A percentile compares a stretch with the other conserved stretches of the same genome.
Conservation (phyloP, 148 eudicot species). For the Vaccinium darrowii region DNA sequence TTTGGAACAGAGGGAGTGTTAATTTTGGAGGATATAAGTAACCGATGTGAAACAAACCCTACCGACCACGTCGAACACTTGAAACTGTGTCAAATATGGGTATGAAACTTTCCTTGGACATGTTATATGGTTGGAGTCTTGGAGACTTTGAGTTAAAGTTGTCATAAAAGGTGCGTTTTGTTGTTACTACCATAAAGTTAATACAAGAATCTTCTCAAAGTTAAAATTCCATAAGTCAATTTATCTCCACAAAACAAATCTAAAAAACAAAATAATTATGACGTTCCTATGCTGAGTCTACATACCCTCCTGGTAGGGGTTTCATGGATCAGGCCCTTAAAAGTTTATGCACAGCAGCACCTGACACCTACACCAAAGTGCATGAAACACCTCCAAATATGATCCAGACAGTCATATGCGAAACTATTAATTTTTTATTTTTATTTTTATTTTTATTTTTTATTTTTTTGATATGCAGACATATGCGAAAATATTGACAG, state of each 20-base stretch:
- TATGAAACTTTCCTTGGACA: not conserved
- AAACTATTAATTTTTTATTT: not conserved
- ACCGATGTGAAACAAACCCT: not conserved
- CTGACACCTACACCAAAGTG: not conserved
- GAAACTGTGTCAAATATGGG: not conserved
- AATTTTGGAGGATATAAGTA: not conserved
- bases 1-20: too few relatives aligned
- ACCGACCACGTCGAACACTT: not conserved
- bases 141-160: not conserved
- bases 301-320: not conserved
- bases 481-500: conserved; percentile 1
- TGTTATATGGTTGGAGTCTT: not conserved
- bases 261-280: not conserved
- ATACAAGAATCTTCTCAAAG: not conserved
- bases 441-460: too few relatives aligned
- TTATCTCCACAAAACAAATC: not conserved
- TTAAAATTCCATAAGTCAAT: not conserved
- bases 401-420: not conserved
- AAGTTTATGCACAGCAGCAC: not conserved
- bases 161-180: not conserved
- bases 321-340: not conserved
- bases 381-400: not conserved
- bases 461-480: not conserved
- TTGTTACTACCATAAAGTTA: not conserved
- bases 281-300: not conserved